Percentiles rank a stretch among this genome's conserved stretches.
phyloP scores from a whole-genome alignment of 805 yeast species.

The Ogataea minuta region DNA sequence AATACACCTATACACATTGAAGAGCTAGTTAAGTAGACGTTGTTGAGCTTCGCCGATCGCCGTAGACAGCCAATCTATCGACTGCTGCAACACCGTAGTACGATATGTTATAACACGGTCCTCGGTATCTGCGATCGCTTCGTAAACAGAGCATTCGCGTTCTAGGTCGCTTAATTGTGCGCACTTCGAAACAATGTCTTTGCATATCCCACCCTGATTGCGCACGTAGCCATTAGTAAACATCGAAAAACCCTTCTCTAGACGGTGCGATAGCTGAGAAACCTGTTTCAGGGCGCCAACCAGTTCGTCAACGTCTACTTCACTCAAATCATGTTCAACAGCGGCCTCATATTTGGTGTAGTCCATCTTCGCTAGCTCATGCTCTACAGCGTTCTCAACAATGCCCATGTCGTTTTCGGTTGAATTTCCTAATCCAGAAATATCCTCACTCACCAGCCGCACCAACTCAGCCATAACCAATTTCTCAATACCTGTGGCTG shows the following conservation, averaged over 20 bases:
- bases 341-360: conserved; percentile 5
- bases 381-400: conserved; percentile 7
- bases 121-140: conserved; percentile 9
- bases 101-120: conserved; percentile 11
- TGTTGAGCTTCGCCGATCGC: conserved; percentile 12
- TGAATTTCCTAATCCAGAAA: too few relatives aligned
- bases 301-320: conserved; percentile 17
- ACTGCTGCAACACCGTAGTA: conserved; percentile 10
- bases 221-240: conserved; percentile 36
- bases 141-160: conserved; percentile 13
- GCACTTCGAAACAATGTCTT: conserved; percentile 11
- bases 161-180: conserved; percentile 10
- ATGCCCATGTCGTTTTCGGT: background rate
- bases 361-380: conserved; percentile 5
- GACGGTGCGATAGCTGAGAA: conserved; percentile 25
- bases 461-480: conserved; percentile 10
- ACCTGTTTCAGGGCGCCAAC: conserved; percentile 15
- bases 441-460: background rate
- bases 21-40: conserved; percentile 1
- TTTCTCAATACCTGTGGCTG: conserved; percentile 1
- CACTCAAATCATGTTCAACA: conserved; percentile 8
- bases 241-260: conserved; percentile 31
- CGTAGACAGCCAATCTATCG: conserved; percentile 11
- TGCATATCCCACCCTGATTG: conserved; percentile 20
- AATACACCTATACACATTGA: too few relatives aligned